These are phyloP conservation scores for Plasmodium vinckei DNA, from an alignment of 169 alveolate species.

Conservation along the genomic window DNA sequence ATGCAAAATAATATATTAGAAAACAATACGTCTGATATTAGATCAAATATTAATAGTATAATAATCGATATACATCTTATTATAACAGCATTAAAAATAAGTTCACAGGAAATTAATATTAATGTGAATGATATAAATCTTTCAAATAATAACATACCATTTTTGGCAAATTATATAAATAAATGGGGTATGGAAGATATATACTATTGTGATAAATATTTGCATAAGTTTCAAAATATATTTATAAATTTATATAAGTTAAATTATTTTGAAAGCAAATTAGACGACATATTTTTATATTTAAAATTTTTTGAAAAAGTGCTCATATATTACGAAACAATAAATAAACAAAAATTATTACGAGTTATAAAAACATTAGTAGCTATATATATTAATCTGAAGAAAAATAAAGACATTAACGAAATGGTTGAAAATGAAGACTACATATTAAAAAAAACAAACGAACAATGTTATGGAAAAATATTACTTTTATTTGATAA, in stretches of 20 bases:
- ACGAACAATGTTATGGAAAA: conserved; percentile 8
- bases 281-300: conserved; percentile 32
- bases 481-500: conserved; percentile 31
- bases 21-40: conserved; percentile 10
- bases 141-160: conserved; percentile 15
- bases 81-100: conserved; percentile 8
- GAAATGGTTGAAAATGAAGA: background rate
- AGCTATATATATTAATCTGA: conserved; percentile 35
- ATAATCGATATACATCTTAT: conserved; percentile 33
- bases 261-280: conserved; percentile 27
- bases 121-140: conserved; percentile 5
- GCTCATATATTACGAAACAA: conserved; percentile 19
- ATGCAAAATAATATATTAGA: conserved; percentile 4
- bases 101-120: background rate
- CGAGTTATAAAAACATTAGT: conserved; percentile 13
- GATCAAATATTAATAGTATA: conserved; percentile 31
- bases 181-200: conserved; percentile 36
- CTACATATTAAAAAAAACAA: background rate
- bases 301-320: conserved; percentile 54
- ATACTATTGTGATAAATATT: conserved; percentile 14
- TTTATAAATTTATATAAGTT: conserved; percentile 19
- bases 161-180: conserved; percentile 33
- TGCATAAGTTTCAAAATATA: conserved; percentile 28
- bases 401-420: background rate
- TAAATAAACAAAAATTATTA: conserved; percentile 28